Conservation (phyloP, 495 filamentous ascomycete species). For the Aspergillus carlsbadensis region DNA sequence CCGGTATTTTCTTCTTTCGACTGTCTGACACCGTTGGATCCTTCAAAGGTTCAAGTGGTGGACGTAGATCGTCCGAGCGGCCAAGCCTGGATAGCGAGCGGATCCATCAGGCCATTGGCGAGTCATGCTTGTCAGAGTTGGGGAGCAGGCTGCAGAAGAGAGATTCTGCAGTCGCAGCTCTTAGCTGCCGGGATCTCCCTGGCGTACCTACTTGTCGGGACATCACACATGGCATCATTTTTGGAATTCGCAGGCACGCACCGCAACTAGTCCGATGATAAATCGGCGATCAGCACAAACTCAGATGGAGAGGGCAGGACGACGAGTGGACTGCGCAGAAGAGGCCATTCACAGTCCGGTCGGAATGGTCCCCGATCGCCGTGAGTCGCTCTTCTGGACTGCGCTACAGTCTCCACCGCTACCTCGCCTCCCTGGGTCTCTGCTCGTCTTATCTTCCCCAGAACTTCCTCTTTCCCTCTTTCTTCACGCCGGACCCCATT, state of each 20-base stretch:
- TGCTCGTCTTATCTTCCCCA: slow-evolving; percentile 2
- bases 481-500: background rate
- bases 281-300: background rate
- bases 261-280: background rate
- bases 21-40: background rate
- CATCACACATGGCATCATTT: background rate
- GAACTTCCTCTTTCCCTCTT: slow-evolving; percentile 5
- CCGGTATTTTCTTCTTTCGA: background rate
- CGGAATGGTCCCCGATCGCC: background rate
- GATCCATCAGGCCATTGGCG: background rate
- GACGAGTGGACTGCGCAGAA: background rate
- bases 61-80: background rate
- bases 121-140: background rate
- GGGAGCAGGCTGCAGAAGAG: background rate
- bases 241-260: background rate
- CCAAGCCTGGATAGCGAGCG: background rate
- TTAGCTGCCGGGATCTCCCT: background rate
- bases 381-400: background rate
- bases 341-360: background rate
- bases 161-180: background rate
- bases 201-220: background rate
- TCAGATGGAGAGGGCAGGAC: background rate
- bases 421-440: background rate
- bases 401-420: slow-evolving; percentile 1
- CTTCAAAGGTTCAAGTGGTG: background rate